These are phyloP conservation scores for Triticum turgidum DNA, from an alignment of 176 grass and related monocot genomes.

Conservation along the genomic window DNA sequence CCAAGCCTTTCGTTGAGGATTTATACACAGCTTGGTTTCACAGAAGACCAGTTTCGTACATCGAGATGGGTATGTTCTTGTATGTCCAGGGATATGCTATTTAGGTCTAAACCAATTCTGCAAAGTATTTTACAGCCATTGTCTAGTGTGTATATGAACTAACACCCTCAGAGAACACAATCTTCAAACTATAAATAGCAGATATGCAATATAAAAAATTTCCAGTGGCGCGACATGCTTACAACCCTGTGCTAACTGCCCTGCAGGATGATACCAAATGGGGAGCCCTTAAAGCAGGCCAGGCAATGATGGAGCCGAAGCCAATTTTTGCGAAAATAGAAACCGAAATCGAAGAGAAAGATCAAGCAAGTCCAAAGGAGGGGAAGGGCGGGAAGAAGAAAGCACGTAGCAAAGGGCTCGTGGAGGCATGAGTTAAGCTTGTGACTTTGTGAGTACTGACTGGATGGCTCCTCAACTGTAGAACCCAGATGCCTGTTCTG, in stretches of 20 bases:
- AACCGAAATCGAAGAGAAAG: constrained; percentile 38
- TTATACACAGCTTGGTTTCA: constrained; percentile 83
- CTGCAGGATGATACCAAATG: constrained; percentile 78
- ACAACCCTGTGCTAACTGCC: constrained; percentile 11
- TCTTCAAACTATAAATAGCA: not conserved
- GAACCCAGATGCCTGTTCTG: not conserved
- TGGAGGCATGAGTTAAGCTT: constrained; percentile 56
- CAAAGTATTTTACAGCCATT: not conserved
- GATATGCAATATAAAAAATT: not conserved
- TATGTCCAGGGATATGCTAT: constrained; percentile 4
- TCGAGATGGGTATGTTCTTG: constrained; percentile 75
- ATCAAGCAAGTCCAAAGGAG: constrained; percentile 42
- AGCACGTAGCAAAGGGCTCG: constrained; percentile 51
- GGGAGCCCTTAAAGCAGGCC: constrained; percentile 78
- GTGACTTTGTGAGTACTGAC: not conserved
- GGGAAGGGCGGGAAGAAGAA: constrained; percentile 66
- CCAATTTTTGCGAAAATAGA: constrained; percentile 83
- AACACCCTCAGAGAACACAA: not conserved
- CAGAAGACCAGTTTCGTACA: constrained; percentile 67
- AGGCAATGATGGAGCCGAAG: constrained; percentile 72
- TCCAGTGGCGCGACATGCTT: not conserved
- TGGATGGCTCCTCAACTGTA: not conserved
- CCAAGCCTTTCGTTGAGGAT: constrained; percentile 85
- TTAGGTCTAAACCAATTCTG: not conserved
- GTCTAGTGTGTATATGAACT: not conserved